Evolutionary conservation across 2,329 filamentous ascomycete species (phyloP), one percentile per base, ranked within the genome.

Genomic region (Aspergillus glaucus): DNA sequence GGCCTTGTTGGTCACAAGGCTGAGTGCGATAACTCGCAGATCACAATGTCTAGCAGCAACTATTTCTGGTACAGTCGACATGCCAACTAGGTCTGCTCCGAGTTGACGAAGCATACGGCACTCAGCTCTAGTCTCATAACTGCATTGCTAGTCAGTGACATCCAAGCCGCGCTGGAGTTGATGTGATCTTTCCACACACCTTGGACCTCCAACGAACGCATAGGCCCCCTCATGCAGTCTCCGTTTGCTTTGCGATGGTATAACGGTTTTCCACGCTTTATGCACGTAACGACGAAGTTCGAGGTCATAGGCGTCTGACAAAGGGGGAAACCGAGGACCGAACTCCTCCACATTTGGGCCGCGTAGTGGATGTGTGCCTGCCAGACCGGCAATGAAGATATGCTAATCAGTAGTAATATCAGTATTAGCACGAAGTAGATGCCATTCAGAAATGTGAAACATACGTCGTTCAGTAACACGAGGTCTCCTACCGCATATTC

Each of bases 51-150:
- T 74, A 28, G 82, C 82, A 14, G 82, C 80, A 44, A 86, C 77
- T 46, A 85, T 82, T 60, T 86, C 83, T 6, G 83, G 83, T 24
- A 86, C 81, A 0, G 83, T 86, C 28, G 80, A 84, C 83, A 86
- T 86, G 12, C 82, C 82, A 2, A 86, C 82, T n/a, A 85, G 70
- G 59, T 86, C 82, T n/a, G 81, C 82, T 6, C 83, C 82, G 6
- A 85, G 65, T 43, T 71, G 71, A 36, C 74, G 73, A 50, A 86
- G 70, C 75, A 85, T 77, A 15, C 81, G 75, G 59, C 81, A 84
- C 62, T 85, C 82, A 1, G 81, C 81, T 51, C 82, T 72, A 2
- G 82, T 85, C 61, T 85, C 82, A 60, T 84, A 85, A 44, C 76
- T 79, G 44, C 46, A 46, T 19, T 19, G 10, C 37, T 8, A 40